These are phyloP conservation scores for Aureobasidium sp. DNA, from an alignment of 2,329 filamentous ascomycete genomes.

Conservation along the genomic window DNA sequence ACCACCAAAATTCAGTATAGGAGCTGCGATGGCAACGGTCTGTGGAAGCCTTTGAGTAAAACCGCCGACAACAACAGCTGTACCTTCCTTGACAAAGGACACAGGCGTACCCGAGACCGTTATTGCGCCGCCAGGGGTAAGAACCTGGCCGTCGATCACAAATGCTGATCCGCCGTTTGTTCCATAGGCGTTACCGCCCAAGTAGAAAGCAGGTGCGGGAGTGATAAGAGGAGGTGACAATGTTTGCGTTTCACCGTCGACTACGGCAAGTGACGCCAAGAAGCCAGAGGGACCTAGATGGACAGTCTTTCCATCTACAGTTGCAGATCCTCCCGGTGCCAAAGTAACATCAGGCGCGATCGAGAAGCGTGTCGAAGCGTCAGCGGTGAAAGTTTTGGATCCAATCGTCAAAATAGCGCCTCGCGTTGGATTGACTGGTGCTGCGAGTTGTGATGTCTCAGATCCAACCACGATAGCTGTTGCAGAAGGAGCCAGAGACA, in stretches of 20 bases:
- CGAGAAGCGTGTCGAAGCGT: constrained; percentile 39
- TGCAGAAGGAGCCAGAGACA: constrained; percentile 28
- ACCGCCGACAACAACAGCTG: constrained; percentile 23
- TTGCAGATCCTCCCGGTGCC: constrained; percentile 31
- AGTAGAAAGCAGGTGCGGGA: constrained; percentile 20
- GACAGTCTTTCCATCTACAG: constrained; percentile 32
- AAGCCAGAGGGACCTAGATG: constrained; percentile 29
- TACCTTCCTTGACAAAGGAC: constrained; percentile 19
- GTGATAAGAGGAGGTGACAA: constrained; percentile 26
- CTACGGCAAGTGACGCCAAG: constrained; percentile 31
- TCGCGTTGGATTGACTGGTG: constrained; percentile 20
- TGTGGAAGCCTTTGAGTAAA: constrained; percentile 16
- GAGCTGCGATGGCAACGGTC: neutral
- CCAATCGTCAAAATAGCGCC: constrained; percentile 31
- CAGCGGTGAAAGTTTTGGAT: constrained; percentile 32
- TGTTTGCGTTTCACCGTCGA: constrained; percentile 31
- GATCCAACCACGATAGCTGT: constrained; percentile 28
- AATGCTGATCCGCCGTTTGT: constrained; percentile 28
- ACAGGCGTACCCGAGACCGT: constrained; percentile 21
- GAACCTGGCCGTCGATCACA: constrained; percentile 19
- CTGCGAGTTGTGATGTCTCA: constrained; percentile 17
- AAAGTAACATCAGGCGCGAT: constrained; percentile 31
- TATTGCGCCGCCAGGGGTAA: constrained; percentile 21
- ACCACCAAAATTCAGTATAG: constrained; percentile 18
- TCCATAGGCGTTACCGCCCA: constrained; percentile 24